phyloP scores from a whole-genome alignment of 2,329 filamentous ascomycete genomes.

The Stachybotrys chlorohalonatus region DNA sequence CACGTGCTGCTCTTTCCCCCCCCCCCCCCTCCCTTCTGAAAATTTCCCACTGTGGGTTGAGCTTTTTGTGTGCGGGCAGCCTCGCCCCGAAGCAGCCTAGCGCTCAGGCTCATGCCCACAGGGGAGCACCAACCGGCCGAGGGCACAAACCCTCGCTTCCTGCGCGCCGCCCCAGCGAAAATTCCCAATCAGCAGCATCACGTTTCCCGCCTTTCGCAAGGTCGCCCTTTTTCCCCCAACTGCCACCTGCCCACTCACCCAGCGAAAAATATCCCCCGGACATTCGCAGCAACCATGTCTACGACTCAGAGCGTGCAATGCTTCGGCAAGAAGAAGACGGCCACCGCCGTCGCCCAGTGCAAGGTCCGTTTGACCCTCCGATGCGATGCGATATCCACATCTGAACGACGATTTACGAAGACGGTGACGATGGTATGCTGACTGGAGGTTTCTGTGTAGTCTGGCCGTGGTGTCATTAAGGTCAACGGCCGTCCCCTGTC shows the following conservation, averaged over 20 bases:
- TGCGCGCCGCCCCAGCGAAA: conserved; percentile 7
- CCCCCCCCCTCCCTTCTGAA: background rate
- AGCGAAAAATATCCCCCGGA: conserved; percentile 1
- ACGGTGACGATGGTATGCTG: conserved; percentile 13
- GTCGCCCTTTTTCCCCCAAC: conserved; percentile 10
- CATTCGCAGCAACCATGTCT: conserved; percentile 54
- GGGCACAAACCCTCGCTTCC: conserved; percentile 23
- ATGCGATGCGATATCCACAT: background rate
- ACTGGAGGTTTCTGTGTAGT: conserved; percentile 19
- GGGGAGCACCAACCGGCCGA: conserved; percentile 4
- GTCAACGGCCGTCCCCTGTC: conserved; percentile 95
- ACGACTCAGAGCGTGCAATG: conserved; percentile 79
- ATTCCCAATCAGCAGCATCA: conserved; percentile 3
- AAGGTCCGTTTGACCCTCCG: conserved; percentile 54
- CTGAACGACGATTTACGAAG: background rate
- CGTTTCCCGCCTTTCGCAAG: conserved; percentile 11
- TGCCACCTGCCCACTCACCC: conserved; percentile 2
- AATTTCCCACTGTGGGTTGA: background rate
- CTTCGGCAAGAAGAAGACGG: conserved; percentile 98
- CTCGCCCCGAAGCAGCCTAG: conserved; percentile 16
- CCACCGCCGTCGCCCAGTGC: conserved; percentile 85
- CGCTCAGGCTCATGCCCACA: conserved; percentile 1
- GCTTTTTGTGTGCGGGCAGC: conserved; percentile 1
- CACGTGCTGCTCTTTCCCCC: conserved; percentile 13
- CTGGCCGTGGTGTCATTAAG: conserved; percentile 73